Evolutionary conservation across 257 asterid species (phyloP), one percentile per base, ranked within the genome.

Genomic region (Fraxinus americana): DNA sequence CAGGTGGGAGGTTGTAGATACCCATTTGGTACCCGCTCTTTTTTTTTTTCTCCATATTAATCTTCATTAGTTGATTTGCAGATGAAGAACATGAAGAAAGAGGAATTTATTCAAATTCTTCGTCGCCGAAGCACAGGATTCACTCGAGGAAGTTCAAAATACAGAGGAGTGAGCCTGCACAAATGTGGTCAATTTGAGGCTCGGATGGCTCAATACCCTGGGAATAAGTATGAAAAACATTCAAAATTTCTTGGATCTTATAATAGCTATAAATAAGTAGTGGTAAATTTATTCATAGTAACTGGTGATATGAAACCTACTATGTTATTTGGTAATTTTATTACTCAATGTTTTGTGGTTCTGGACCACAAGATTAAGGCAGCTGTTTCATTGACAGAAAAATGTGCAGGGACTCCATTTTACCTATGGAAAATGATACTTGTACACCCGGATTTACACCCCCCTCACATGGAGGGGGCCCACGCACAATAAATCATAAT

Each of bases 81-180:
- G 97, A 84, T 83, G 92, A 80, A 72, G 78, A 78, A 87, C 82
- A 83, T 90, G 83, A 69, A 90, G 4, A 92, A 92, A 71, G 95
- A 92, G 78, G 97, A 88, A 80, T 92, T 92, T 76, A 87, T 92
- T 71, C 97, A 85, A 76, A 79, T 84, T 70, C 95, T 92, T 78
- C 96, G 97, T 32, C 93, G 95, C 57, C 93, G 86, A 73, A 91
- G 95, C 86, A 86, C 87, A 41, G 97, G 97, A n/a, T 87, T 87
- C 77, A 75, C 97, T 71, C 84, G 97, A 59, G 92, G 94, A 19
- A 91, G 82, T 87, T 89, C 97, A 9, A 91, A 92, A 87, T 88
- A 87, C 86, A 83, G 91, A 81, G 97, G 93, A 21, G 93, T 90
- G 29, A 87, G 92, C 23, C 87, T 86, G 79, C 93, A 86, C 85